Evolutionary conservation across 306 rosid genomes (phyloP).

Genomic region (Cotoneaster glaucophyllus): DNA sequence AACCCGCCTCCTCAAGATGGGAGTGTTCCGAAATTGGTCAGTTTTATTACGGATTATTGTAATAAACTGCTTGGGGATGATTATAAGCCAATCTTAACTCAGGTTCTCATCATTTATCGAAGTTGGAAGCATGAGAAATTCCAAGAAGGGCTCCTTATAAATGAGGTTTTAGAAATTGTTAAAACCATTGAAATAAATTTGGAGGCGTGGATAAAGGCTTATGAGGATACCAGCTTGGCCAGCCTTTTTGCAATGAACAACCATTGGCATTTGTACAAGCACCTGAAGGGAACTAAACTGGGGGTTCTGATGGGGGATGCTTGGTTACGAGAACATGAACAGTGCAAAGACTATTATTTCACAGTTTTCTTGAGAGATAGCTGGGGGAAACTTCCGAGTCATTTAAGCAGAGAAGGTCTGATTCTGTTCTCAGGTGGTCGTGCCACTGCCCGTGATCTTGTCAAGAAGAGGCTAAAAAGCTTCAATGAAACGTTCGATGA

Average conservation of each 20-base stretch:
- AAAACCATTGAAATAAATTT: conserved; percentile 73
- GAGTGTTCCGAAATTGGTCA: conserved; percentile 66
- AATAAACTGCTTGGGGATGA: conserved; percentile 83
- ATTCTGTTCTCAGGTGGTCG: conserved; percentile 95
- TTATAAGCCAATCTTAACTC: conserved; percentile 84
- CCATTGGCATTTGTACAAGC: conserved; percentile 79
- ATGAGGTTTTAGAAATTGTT: conserved; percentile 54
- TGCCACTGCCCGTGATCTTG: conserved; percentile 98
- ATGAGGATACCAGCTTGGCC: conserved; percentile 48
- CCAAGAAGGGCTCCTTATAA: conserved; percentile 73
- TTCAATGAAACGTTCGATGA: conserved; percentile 88
- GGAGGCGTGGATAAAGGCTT: conserved; percentile 80
- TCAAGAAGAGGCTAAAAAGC: conserved; percentile 83
- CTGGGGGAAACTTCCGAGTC: conserved; percentile 95
- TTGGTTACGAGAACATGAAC: conserved; percentile 73
- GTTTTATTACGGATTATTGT: conserved; percentile 79
- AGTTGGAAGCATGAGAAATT: conserved; percentile 91
- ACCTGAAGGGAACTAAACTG: conserved; percentile 77
- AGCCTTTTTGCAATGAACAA: conserved; percentile 87
- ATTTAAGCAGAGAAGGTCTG: conserved; percentile 90
- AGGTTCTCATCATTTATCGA: conserved; percentile 80
- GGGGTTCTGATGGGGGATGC: conserved; percentile 71
- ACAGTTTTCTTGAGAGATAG: conserved; percentile 65
- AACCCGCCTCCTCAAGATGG: conserved; percentile 86
- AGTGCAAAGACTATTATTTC: conserved; percentile 62